phyloP scores from a whole-genome alignment of 2,329 filamentous ascomycete genomes.

The Plenodomus biglobosus region DNA sequence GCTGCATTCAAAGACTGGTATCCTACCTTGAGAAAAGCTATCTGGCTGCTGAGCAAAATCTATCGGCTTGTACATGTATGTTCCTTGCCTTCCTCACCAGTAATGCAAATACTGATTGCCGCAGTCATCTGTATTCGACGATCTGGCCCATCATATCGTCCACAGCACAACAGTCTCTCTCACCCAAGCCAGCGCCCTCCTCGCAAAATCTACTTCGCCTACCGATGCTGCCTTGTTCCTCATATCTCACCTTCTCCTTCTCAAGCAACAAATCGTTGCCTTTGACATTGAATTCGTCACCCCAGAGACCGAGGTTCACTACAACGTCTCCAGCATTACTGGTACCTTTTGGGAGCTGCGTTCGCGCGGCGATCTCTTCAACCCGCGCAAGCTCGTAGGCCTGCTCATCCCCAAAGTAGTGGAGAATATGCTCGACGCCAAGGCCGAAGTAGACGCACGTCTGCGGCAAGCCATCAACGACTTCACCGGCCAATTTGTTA shows the following conservation, averaged over 20 bases:
- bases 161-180: conserved; percentile 86
- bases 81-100: not conserved
- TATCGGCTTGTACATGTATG: conserved; percentile 68
- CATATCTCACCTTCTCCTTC: conserved; percentile 88
- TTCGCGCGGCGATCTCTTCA: conserved; percentile 66
- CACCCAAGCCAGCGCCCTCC: conserved; percentile 70
- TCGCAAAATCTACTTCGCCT: conserved; percentile 64
- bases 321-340: conserved; percentile 67
- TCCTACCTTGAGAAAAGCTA: conserved; percentile 66
- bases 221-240: conserved; percentile 87
- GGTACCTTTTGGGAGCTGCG: conserved; percentile 69
- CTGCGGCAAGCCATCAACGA: conserved; percentile 66
- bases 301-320: conserved; percentile 59
- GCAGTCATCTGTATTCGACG: conserved; percentile 68
- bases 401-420: conserved; percentile 66
- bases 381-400: conserved; percentile 62
- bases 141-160: conserved; percentile 78
- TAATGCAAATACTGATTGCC: not conserved
- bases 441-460: conserved; percentile 66
- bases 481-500: conserved; percentile 62
- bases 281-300: conserved; percentile 84
- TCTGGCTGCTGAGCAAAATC: conserved; percentile 69
- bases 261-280: conserved; percentile 94
- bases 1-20: conserved; percentile 64
- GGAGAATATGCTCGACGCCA: conserved; percentile 71